These are phyloP conservation scores for Spergularia bocconei DNA, from an alignment of 148 eudicot species.

Conservation along the genomic window DNA sequence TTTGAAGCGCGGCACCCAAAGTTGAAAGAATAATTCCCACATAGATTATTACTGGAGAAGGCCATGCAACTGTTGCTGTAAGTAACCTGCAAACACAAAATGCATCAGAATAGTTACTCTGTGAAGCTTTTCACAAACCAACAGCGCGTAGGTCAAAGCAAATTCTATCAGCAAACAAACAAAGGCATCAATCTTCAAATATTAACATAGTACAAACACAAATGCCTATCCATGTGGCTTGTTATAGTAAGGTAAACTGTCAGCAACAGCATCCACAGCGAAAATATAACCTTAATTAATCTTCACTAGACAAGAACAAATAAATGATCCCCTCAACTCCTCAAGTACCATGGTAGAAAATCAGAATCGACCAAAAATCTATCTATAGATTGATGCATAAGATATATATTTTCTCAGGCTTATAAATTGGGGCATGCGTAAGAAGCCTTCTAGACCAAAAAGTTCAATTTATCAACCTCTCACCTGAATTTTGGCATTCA, in stretches of 20 bases:
- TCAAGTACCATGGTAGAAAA: background rate
- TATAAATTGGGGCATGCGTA: too few relatives aligned
- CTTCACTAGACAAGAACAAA: background rate
- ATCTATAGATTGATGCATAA: background rate
- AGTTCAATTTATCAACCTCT: background rate
- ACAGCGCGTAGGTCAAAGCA: background rate
- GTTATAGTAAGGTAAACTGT: background rate
- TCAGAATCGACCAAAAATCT: background rate
- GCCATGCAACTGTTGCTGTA: constrained; percentile 98
- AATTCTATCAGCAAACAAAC: background rate
- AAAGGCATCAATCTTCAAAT: background rate
- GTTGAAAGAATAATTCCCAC: constrained; percentile 96
- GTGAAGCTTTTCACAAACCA: background rate
- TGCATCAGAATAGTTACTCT: constrained; percentile 2
- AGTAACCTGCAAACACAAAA: constrained; percentile 64
- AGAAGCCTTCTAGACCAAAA: background rate
- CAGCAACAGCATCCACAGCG: background rate
- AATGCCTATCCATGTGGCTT: too few relatives aligned
- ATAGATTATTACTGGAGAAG: constrained; percentile 72
- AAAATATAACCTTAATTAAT: background rate
- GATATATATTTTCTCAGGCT: too few relatives aligned
- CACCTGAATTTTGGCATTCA: too few relatives aligned
- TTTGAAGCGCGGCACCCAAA: constrained; percentile 96
- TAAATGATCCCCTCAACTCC: background rate
- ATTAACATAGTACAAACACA: too few relatives aligned